These are phyloP conservation scores for Colletotrichum chlorophyti DNA, from an alignment of 2,329 filamentous ascomycete genomes.

Conservation along the genomic window DNA sequence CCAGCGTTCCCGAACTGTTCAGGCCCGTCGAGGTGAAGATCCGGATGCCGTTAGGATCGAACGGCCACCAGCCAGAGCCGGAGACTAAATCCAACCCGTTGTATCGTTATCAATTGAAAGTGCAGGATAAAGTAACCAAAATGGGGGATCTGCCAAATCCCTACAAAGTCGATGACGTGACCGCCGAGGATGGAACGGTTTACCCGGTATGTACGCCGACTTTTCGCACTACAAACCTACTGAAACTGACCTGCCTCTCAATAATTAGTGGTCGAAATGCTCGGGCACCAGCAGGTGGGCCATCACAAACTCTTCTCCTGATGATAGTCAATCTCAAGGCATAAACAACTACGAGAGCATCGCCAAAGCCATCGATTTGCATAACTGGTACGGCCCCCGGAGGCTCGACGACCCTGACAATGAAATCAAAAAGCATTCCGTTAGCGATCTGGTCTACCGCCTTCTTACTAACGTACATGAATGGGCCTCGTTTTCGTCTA, in stretches of 20 bases:
- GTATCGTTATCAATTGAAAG: not conserved
- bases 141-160: not conserved
- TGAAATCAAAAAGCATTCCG: not conserved
- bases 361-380: slow-evolving; percentile 33
- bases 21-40: not conserved
- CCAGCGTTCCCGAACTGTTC: not conserved
- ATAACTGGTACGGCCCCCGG: slow-evolving; percentile 31
- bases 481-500: slow-evolving; percentile 33
- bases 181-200: not conserved
- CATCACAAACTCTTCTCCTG: not conserved
- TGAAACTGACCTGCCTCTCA: not conserved
- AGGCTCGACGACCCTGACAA: not conserved
- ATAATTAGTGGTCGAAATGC: not conserved
- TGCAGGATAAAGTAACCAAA: not conserved
- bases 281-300: not conserved
- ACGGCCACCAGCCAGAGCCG: not conserved
- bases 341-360: slow-evolving; percentile 23
- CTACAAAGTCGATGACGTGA: not conserved
- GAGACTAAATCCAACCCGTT: not conserved
- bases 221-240: not conserved
- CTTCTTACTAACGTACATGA: slow-evolving; percentile 7
- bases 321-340: not conserved
- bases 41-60: slow-evolving; percentile 10
- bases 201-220: not conserved
- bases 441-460: not conserved